Percentiles rank a stretch among this genome's conserved stretches.
These are phyloP conservation scores for Haplosporangium sp. DNA, from an alignment of 371 early-diverging fungal species.

Conservation along the genomic window DNA sequence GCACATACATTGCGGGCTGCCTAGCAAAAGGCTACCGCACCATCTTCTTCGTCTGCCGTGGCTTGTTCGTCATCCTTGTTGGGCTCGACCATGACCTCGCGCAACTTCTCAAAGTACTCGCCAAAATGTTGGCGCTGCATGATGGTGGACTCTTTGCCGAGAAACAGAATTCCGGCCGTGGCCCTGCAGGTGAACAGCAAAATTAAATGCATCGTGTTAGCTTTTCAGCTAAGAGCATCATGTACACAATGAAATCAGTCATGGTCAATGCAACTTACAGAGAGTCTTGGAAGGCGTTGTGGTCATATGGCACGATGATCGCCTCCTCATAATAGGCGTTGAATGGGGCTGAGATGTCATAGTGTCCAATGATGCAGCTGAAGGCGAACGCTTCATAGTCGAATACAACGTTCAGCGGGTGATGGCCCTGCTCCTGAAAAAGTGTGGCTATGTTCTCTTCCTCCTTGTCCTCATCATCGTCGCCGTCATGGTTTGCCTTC, in stretches of 20 bases:
- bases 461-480: conserved; percentile 6
- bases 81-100: conserved; percentile 1
- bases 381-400: conserved; percentile 13
- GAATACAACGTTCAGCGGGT: conserved; percentile 14
- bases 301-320: conserved; percentile 8
- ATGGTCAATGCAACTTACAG: conserved; percentile 9
- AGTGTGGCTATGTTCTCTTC: conserved; percentile 10
- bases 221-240: conserved; percentile 6
- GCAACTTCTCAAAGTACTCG: conserved; percentile 11
- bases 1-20: conserved; percentile 20
- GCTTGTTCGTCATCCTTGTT: conserved; percentile 7
- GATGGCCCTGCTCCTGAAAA: conserved; percentile 10
- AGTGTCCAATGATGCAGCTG: conserved; percentile 4
- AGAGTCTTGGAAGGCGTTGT: conserved; percentile 6
- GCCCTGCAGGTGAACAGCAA: conserved; percentile 14
- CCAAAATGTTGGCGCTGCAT: conserved; percentile 10
- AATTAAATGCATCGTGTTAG: conserved; percentile 7
- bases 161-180: conserved; percentile 13
- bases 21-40: conserved; percentile 7
- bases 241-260: conserved; percentile 8
- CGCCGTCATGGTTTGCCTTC: conserved; percentile 3
- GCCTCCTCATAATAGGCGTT: conserved; percentile 17
- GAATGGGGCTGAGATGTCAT: conserved; percentile 10
- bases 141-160: conserved; percentile 10
- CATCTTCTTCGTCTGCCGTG: conserved; percentile 17